These are phyloP conservation scores for Petunia secreta DNA, from an alignment of 257 asterid species.

Conservation along the genomic window DNA sequence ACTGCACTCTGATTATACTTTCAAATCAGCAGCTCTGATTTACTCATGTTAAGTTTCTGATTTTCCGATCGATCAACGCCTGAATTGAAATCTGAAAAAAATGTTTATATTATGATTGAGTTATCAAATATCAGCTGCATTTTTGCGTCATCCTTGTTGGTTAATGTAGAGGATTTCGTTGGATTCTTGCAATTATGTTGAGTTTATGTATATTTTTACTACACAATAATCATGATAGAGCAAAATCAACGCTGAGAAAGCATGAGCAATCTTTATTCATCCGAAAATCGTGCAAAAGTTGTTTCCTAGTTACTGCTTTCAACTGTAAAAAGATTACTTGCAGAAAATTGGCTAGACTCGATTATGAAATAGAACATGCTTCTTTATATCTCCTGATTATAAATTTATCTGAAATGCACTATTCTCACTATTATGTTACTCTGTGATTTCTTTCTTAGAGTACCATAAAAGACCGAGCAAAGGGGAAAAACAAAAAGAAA, in stretches of 20 bases:
- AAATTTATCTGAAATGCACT: conserved; percentile 10
- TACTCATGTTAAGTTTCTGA: background rate
- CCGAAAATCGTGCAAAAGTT: too few relatives aligned
- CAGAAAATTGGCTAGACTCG: background rate
- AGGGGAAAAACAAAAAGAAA: background rate
- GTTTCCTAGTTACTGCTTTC: too few relatives aligned
- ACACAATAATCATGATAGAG: background rate
- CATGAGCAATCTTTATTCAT: too few relatives aligned
- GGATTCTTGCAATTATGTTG: background rate
- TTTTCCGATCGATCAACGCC: background rate
- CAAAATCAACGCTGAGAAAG: too few relatives aligned
- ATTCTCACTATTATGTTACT: background rate
- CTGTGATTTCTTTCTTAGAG: conserved; percentile 1
- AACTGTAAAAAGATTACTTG: too few relatives aligned
- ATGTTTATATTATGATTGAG: background rate
- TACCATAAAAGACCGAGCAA: background rate
- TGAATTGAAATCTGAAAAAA: background rate
- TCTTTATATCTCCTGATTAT: background rate
- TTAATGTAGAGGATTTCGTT: background rate
- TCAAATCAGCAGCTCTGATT: background rate
- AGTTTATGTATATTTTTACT: background rate
- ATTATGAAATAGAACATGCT: background rate
- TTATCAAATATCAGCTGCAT: background rate
- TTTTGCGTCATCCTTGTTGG: background rate
- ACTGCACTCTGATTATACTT: background rate